Base-by-base conservation (phyloP, 140 eudicot species). In the Flaveria floridana region DNA sequence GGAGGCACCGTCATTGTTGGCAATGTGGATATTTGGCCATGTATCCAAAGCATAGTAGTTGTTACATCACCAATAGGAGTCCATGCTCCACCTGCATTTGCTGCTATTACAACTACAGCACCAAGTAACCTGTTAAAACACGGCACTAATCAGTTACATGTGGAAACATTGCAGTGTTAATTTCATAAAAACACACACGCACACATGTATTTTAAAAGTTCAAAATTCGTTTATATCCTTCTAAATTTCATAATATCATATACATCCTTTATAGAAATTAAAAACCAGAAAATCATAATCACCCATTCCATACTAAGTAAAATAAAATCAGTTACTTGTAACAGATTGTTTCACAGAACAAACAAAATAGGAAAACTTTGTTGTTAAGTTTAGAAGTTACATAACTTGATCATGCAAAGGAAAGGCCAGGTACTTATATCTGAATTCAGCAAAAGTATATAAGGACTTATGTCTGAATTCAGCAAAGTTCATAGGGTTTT, bases 11-110 rank as follows among this genome's bases (percentile, higher is more conserved):
- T 84, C 90, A 94, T 90, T 65, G 99, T 94, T 76, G 76, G 96
- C 86, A 90, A 58, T 41, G 99, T 94, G 70, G 96, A 76, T 78
- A 94, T 86, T 87, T 94, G 99, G 78, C 99, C 99, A 76, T 94
- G 99, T 78, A 94, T 90, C 99, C 99, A 94, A 63, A 94, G 94
- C 99, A 94, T 94, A 57, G 99, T 94, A 34, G 99, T 94, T 12
- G 99, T 90, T 74, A 94, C 97, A 81, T 94, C 99, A 75, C 99
- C 99, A 66, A 94, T 94, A 14, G 99, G 99, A 65, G 96, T 86
- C 99, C 99, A 94, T 34, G 99, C 97, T 64, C 99, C 99, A 70
- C 99, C 99, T 70, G 99, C 90, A 85, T 94, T 94, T 80, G 99
- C 99, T 61, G 99, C 97, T 57, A 94, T 86, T 65, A 94, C 99